A percentile compares a stretch with the other conserved stretches of the same genome.
Evolutionary conservation across 768 basidiomycete genomes (phyloP).

Genomic region (Galerina marginata): DNA sequence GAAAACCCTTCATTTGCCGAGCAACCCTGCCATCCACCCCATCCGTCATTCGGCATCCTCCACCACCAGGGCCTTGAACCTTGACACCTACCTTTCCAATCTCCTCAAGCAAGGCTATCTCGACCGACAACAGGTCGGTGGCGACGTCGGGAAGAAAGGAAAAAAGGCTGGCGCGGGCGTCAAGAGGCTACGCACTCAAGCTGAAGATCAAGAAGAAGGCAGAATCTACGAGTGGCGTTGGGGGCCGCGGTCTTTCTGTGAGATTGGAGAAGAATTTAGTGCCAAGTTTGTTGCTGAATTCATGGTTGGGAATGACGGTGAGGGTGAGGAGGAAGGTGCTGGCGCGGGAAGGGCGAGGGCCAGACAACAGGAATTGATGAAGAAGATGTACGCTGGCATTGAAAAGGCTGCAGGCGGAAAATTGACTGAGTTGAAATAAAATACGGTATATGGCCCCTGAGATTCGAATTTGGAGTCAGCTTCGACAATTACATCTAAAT

Average conservation of each 20-base stretch:
- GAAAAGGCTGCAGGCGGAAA: constrained; percentile 69
- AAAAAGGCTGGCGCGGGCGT: constrained; percentile 53
- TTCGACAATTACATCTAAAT: too few relatives aligned
- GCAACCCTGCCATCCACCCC: constrained; percentile 37
- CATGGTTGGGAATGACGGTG: constrained; percentile 56
- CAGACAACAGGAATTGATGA: constrained; percentile 42
- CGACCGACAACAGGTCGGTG: constrained; percentile 65
- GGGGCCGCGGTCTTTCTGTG: constrained; percentile 80
- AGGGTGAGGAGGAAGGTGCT: constrained; percentile 40
- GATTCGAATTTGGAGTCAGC: too few relatives aligned
- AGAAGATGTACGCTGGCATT: constrained; percentile 58
- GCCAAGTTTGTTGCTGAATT: constrained; percentile 82
- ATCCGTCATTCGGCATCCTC: constrained; percentile 59
- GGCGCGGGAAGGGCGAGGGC: constrained; percentile 20
- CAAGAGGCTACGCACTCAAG: constrained; percentile 50
- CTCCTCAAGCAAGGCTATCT: constrained; percentile 80
- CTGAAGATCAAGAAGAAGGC: constrained; percentile 44
- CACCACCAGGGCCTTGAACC: constrained; percentile 53
- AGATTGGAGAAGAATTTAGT: constrained; percentile 81
- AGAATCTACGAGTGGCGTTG: constrained; percentile 79
- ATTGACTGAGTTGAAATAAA: constrained; percentile 45
- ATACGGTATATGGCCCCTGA: too few relatives aligned
- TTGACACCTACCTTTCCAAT: constrained; percentile 69
- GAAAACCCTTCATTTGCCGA: constrained; percentile 68
- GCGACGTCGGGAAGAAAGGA: constrained; percentile 44